A percentile compares a stretch with the other conserved stretches of the same genome.
Conservation (phyloP, 305 asterid genomes). For the Nicotiana rustica region DNA sequence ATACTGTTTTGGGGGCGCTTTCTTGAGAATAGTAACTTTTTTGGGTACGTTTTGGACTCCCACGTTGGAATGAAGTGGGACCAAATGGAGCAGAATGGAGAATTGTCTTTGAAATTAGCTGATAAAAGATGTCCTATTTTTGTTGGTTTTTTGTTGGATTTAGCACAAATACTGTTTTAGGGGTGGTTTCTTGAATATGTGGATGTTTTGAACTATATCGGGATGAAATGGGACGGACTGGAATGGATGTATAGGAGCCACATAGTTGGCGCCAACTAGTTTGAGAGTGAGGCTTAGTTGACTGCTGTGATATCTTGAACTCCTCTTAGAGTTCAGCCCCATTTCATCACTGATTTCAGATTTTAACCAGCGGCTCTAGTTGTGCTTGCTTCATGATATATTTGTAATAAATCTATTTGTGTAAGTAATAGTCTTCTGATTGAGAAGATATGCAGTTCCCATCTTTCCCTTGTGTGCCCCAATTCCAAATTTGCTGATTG, state of each 20-base stretch:
- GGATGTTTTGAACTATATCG: not conserved
- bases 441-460: not conserved
- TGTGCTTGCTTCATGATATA: not conserved
- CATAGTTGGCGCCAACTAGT: not conserved
- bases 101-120: not conserved
- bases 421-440: not conserved
- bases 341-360: not conserved
- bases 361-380: not conserved
- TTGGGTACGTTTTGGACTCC: too few species aligned
- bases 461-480: not conserved
- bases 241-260: not conserved
- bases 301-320: not conserved
- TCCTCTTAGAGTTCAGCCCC: not conserved
- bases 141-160: slow-evolving; percentile 14
- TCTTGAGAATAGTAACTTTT: not conserved
- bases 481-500: not conserved
- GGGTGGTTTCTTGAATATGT: not conserved
- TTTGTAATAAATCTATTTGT: not conserved
- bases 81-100: not conserved
- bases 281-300: not conserved
- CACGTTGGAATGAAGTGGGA: not conserved
- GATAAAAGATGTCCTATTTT: not conserved
- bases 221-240: not conserved
- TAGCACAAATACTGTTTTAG: not conserved
- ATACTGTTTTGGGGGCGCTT: not conserved